Percentiles rank a stretch among this genome's conserved stretches.
Evolutionary conservation across 352 stramenopile species (phyloP).

Genomic region (Phytopythium mirpurense): DNA sequence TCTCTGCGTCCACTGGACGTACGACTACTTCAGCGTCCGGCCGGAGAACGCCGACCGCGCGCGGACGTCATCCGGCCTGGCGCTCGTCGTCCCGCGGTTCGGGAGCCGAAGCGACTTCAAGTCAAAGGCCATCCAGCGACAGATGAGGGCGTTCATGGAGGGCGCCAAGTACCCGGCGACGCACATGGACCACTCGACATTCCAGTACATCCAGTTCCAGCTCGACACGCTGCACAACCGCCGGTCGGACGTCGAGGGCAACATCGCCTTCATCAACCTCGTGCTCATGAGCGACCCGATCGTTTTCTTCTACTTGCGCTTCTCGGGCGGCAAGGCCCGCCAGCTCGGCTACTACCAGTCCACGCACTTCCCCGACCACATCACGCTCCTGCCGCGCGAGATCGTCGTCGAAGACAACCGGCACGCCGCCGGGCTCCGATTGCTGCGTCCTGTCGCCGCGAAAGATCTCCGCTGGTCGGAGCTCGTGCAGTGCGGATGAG

Average conservation of each 20-base stretch:
- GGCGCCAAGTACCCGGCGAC: constrained; percentile 5
- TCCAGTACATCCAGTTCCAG: constrained; percentile 22
- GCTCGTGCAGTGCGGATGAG: constrained; percentile 20
- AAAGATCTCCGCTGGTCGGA: constrained; percentile 19
- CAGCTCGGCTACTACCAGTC: constrained; percentile 20
- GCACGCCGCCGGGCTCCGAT: constrained; percentile 13
- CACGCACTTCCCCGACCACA: constrained; percentile 12
- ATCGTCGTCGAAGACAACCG: constrained; percentile 24
- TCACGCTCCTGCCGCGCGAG: constrained; percentile 15
- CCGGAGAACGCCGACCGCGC: constrained; percentile 7
- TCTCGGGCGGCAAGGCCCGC: not conserved
- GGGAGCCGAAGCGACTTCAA: not conserved
- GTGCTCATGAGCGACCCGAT: constrained; percentile 37
- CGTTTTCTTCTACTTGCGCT: constrained; percentile 18
- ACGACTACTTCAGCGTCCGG: constrained; percentile 27
- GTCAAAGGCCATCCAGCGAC: not conserved
- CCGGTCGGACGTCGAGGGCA: constrained; percentile 16
- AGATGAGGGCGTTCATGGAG: not conserved
- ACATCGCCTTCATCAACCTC: constrained; percentile 33
- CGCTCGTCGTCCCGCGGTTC: not conserved
- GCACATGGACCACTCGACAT: constrained; percentile 5
- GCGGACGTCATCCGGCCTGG: constrained; percentile 8
- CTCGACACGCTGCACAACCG: constrained; percentile 21
- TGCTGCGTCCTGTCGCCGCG: constrained; percentile 15
- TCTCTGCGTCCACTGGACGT: constrained; percentile 28